Evolutionary conservation across 257 asterid species (phyloP).

Genomic region (Oldenlandia corymbosa): DNA sequence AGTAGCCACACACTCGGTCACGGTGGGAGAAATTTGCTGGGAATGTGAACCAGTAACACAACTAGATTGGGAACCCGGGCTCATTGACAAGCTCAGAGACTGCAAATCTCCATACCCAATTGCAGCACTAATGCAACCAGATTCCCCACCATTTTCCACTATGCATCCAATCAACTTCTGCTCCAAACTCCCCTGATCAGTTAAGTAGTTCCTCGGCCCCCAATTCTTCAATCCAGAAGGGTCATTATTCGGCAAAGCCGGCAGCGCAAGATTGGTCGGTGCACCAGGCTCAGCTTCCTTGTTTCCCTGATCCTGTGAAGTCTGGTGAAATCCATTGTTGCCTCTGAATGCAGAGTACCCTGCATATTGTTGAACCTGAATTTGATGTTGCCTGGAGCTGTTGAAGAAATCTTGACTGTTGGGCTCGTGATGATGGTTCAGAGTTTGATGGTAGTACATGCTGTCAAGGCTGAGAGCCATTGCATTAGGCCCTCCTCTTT

Average conservation of each 20-base stretch:
- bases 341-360: constrained; percentile 39
- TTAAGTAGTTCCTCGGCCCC: constrained; percentile 45
- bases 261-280: constrained; percentile 28
- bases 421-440: constrained; percentile 26
- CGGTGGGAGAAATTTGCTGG: constrained; percentile 41
- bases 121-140: constrained; percentile 36
- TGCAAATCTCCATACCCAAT: constrained; percentile 72
- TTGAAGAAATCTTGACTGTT: constrained; percentile 41
- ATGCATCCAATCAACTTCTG: constrained; percentile 33
- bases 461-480: constrained; percentile 75
- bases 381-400: constrained; percentile 33
- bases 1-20: constrained; percentile 36
- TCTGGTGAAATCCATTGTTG: constrained; percentile 38
- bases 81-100: constrained; percentile 75
- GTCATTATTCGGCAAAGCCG: constrained; percentile 38
- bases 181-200: constrained; percentile 29
- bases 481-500: constrained; percentile 49
- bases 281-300: constrained; percentile 29
- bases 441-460: constrained; percentile 52
- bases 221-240: constrained; percentile 45
- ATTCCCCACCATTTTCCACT: constrained; percentile 33
- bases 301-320: constrained; percentile 22
- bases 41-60: constrained; percentile 61
- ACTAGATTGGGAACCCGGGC: constrained; percentile 95
- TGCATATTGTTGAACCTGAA: constrained; percentile 39